phyloP scores from a whole-genome alignment of 768 basidiomycete species.

The Atractiella rhizophila region DNA sequence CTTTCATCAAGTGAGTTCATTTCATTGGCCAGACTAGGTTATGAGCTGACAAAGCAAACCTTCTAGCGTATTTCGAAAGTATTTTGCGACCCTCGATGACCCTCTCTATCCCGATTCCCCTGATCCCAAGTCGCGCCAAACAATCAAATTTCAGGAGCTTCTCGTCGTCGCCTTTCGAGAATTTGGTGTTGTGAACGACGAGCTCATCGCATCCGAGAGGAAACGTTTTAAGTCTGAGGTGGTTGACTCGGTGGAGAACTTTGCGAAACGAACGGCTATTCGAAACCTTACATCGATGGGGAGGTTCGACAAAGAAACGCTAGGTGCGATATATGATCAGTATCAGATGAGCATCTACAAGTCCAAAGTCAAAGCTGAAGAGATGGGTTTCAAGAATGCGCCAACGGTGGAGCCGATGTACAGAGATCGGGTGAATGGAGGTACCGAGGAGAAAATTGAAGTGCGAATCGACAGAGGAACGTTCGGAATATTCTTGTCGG shows the following conservation, averaged over 20 bases:
- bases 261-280: slow-evolving; percentile 72
- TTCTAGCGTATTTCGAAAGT: slow-evolving; percentile 66
- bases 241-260: slow-evolving; percentile 72
- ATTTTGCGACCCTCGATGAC: slow-evolving; percentile 75
- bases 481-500: slow-evolving; percentile 69
- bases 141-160: slow-evolving; percentile 84
- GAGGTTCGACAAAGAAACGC: slow-evolving; percentile 63
- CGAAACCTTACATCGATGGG: slow-evolving; percentile 59
- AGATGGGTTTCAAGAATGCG: background rate
- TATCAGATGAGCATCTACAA: slow-evolving; percentile 19
- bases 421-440: slow-evolving; percentile 12
- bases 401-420: background rate
- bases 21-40: background rate
- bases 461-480: slow-evolving; percentile 64
- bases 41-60: background rate
- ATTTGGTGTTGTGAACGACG: slow-evolving; percentile 74
- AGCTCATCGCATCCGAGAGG: slow-evolving; percentile 67
- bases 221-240: slow-evolving; percentile 66
- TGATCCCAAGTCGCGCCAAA: slow-evolving; percentile 71
- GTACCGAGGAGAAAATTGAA: slow-evolving; percentile 31
- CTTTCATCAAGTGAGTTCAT: slow-evolving; percentile 57
- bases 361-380: slow-evolving; percentile 5
- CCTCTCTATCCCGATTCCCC: slow-evolving; percentile 73
- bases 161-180: slow-evolving; percentile 93
- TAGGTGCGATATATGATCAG: slow-evolving; percentile 62